Evolutionary conservation across 257 asterid genomes (phyloP).

Genomic region (Ilex asprella): DNA sequence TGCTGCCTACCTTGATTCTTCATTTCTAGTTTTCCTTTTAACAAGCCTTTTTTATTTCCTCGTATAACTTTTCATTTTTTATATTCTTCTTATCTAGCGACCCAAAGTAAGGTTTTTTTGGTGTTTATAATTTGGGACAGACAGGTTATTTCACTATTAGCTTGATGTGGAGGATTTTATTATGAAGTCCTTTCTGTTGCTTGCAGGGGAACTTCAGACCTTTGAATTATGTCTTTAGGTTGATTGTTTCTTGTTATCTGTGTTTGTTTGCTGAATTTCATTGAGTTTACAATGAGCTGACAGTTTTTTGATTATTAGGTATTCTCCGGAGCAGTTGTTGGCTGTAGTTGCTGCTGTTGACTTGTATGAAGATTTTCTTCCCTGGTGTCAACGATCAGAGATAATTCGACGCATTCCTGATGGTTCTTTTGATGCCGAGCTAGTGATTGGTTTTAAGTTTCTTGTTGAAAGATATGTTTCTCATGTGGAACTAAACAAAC

Average conservation of each 20-base stretch:
- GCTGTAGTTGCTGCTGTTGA: constrained; percentile 98
- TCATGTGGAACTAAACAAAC: constrained; percentile 63
- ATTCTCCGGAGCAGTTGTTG: constrained; percentile 90
- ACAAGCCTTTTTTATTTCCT: no score
- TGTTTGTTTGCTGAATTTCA: no score
- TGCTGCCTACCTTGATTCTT: neutral
- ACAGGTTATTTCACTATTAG: neutral
- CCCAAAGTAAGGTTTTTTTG: neutral
- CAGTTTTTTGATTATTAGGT: constrained; percentile 38
- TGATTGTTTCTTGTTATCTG: no score
- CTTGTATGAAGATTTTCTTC: constrained; percentile 89
- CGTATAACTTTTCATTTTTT: neutral
- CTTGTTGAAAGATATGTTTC: constrained; percentile 89
- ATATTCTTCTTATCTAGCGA: neutral
- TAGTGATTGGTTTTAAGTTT: constrained; percentile 86
- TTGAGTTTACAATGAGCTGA: neutral
- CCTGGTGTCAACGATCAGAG: constrained; percentile 94
- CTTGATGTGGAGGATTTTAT: no score
- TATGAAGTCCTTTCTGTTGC: no score
- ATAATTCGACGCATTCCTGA: constrained; percentile 59
- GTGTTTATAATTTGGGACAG: neutral
- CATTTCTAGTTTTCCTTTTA: neutral
- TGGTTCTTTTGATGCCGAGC: constrained; percentile 92
- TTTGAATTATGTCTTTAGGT: no score
- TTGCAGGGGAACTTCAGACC: neutral